phyloP scores from a whole-genome alignment of 2,329 filamentous ascomycete species.

The Verticillium dahliae region DNA sequence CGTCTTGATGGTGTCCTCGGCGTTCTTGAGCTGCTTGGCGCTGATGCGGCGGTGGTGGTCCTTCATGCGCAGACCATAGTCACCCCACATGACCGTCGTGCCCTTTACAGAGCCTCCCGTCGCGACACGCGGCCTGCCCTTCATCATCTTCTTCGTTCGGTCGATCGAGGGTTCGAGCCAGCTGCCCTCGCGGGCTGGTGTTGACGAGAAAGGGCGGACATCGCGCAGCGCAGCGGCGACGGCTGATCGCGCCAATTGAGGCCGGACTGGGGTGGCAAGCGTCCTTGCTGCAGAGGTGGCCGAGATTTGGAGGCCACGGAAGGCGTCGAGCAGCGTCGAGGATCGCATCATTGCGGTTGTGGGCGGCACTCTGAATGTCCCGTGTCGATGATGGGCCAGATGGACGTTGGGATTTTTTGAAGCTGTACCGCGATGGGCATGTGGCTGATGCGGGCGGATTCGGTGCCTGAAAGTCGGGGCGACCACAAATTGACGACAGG shows the following conservation, averaged over 20 bases:
- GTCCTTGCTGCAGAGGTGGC: conserved; percentile 31
- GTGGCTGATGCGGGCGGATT: conserved; percentile 8
- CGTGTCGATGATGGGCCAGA: neutral
- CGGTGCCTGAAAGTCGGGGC: conserved; percentile 15
- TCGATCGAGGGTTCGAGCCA: conserved; percentile 78
- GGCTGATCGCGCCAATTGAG: conserved; percentile 18
- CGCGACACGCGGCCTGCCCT: conserved; percentile 79
- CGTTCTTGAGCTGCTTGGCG: conserved; percentile 78
- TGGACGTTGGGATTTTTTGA: neutral
- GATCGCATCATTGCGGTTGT: conserved; percentile 37
- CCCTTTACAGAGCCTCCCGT: conserved; percentile 89
- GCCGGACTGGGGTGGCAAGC: conserved; percentile 23
- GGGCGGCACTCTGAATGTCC: neutral
- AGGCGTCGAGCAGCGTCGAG: conserved; percentile 41
- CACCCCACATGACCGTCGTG: conserved; percentile 93
- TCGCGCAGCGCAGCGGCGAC: conserved; percentile 32
- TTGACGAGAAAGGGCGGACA: conserved; percentile 67
- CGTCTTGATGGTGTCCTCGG: conserved; percentile 87
- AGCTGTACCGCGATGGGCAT: conserved; percentile 6
- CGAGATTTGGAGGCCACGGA: conserved; percentile 42
- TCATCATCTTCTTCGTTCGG: conserved; percentile 82
- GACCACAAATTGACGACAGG: conserved; percentile 2
- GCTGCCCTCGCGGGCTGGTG: conserved; percentile 49
- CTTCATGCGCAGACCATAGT: conserved; percentile 88
- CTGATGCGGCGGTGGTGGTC: conserved; percentile 91